Base-by-base conservation (phyloP, 495 filamentous ascomycete genomes). In the Tuber borchii region DNA sequence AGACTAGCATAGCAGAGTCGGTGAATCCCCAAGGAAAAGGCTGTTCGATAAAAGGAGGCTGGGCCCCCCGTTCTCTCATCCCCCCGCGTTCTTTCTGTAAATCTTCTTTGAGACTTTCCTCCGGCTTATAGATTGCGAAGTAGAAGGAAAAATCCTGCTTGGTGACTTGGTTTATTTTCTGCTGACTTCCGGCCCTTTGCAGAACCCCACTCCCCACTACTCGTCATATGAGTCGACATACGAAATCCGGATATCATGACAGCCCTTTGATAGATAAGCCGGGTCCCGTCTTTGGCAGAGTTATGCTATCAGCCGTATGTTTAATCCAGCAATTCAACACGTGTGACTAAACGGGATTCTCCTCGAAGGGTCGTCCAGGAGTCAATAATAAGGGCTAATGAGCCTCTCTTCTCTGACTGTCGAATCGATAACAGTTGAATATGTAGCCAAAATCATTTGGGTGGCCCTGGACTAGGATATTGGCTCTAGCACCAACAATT, bases 1-100 rank as follows among this genome's bases (percentile, higher is more conserved):
- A 76, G 74, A 78, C 74, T 65, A 26, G 34, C 34, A 65, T 34
- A 65, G 56, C 12, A 65, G 56, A 37, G 70, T 73, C 73, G 78
- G 76, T 61, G 68, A 69, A 46, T 56, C 75, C 69, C 20, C 74
- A 77, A 77, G 70, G 72, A 78, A 79, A 70, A 72, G 70, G 76
- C 79, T 34, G 26, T 17, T 65, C 72, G 73, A 79, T 79, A 79
- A 79, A 79, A 79, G 78, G 78, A 79, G 78, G 76, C 71, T 79
- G 76, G 61, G 14, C 78, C 77, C 39, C 74, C 71, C 72, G 56
- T 70, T 77, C 69, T n/a, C 17, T 65, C 56, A 34, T n/a, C 56
- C 26, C 26, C 56, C 56, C 26, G 26, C 26, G 12, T 34, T 16
- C n/a, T 31, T 65, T 65, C 26, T 16, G 3, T 12, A 17, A 65